Evolutionary conservation across 768 basidiomycete genomes (phyloP).

Genomic region (Suillus decipiens): DNA sequence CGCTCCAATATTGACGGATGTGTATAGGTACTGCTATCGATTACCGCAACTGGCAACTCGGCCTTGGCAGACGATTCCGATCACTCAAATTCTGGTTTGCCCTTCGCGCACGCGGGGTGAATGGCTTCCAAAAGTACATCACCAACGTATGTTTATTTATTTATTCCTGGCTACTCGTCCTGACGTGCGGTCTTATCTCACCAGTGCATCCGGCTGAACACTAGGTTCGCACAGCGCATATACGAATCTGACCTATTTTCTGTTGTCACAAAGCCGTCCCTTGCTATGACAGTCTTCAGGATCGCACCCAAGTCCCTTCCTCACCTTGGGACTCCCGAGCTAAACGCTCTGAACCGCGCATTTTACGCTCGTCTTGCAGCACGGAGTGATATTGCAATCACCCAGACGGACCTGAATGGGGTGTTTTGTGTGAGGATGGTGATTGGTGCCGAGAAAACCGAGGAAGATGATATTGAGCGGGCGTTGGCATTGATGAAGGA

Average conservation of each 20-base stretch:
- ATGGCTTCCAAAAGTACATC: slow-evolving; percentile 80
- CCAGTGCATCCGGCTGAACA: slow-evolving; percentile 65
- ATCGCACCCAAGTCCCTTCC: slow-evolving; percentile 42
- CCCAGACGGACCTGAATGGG: slow-evolving; percentile 76
- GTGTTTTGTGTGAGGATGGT: slow-evolving; percentile 76
- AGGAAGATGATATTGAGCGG: slow-evolving; percentile 56
- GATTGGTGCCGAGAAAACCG: slow-evolving; percentile 71
- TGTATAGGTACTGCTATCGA: slow-evolving; percentile 75
- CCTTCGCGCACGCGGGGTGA: slow-evolving; percentile 75
- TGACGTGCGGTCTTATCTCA: neutral
- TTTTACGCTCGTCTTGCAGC: slow-evolving; percentile 61
- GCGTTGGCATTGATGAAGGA: slow-evolving; percentile 44
- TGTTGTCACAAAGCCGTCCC: slow-evolving; percentile 68
- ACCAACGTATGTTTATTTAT: slow-evolving; percentile 47
- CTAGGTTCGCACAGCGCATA: slow-evolving; percentile 60
- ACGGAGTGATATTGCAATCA: slow-evolving; percentile 68
- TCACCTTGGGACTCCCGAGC: slow-evolving; percentile 32
- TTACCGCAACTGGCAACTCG: slow-evolving; percentile 86
- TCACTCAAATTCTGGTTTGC: slow-evolving; percentile 94
- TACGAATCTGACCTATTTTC: slow-evolving; percentile 51
- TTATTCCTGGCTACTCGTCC: neutral
- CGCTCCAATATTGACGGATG: neutral
- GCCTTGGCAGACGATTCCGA: slow-evolving; percentile 85
- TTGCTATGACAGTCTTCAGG: slow-evolving; percentile 79
- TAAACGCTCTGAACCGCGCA: slow-evolving; percentile 67